Conservation (phyloP, 2,329 filamentous ascomycete species). For the Fusarium chlamydosporum region DNA sequence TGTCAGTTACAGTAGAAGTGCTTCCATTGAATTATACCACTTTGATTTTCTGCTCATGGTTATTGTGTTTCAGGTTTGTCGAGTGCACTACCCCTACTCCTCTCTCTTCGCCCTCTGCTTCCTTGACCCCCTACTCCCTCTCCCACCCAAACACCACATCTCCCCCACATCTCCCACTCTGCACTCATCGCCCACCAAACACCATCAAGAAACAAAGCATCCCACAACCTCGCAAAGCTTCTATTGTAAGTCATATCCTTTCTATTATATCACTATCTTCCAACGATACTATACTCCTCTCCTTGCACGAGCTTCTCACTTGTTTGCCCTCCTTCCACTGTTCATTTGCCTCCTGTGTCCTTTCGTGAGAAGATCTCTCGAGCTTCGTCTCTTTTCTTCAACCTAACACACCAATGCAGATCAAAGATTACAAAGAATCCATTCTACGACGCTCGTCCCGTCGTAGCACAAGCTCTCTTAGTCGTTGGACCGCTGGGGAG, state of each 20-base stretch:
- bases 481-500: neutral
- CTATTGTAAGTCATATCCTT: neutral
- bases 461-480: neutral
- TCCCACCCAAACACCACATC: slow-evolving; percentile 13
- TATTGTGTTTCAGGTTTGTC: slow-evolving; percentile 9
- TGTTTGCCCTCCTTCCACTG: slow-evolving; percentile 1
- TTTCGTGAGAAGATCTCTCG: neutral
- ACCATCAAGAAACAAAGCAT: slow-evolving; percentile 15
- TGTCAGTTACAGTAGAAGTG: neutral
- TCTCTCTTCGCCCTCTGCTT: neutral
- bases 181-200: slow-evolving; percentile 2
- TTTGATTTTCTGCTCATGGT: slow-evolving; percentile 8
- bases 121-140: neutral
- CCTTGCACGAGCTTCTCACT: neutral
- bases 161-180: slow-evolving; percentile 4
- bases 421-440: neutral
- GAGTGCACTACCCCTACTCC: neutral
- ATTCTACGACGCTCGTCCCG: neutral
- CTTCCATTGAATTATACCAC: slow-evolving; percentile 3
- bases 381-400: slow-evolving; percentile 5
- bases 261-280: neutral
- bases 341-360: slow-evolving; percentile 6
- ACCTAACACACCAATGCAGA: neutral
- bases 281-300: neutral
- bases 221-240: slow-evolving; percentile 2